phyloP scores from a whole-genome alignment of 371 early-diverging fungal species.

The Lichtheimia ramosa region DNA sequence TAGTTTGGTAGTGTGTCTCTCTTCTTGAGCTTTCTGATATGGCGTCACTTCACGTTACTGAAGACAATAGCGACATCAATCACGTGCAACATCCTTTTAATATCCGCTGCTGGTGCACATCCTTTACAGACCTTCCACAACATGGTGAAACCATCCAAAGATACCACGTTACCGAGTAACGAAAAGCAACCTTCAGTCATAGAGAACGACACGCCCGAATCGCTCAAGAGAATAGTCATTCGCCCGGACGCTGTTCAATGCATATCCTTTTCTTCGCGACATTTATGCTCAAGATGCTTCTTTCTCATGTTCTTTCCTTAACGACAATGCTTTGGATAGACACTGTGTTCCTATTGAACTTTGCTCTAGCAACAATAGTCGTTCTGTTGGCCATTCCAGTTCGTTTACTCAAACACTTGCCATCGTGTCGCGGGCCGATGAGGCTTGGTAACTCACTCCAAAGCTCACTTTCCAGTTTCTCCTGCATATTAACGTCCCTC shows the following conservation, averaged over 20 bases:
- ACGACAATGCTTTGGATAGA: slow-evolving; percentile 1
- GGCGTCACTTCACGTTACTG: too few relatives aligned
- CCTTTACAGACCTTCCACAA: too few relatives aligned
- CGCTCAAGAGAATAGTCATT: slow-evolving; percentile 7
- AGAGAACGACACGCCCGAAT: neutral
- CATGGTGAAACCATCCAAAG: too few relatives aligned
- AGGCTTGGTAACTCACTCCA: slow-evolving; percentile 26
- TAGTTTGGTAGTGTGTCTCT: too few relatives aligned
- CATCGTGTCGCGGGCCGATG: slow-evolving; percentile 14
- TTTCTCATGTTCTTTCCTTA: slow-evolving; percentile 18
- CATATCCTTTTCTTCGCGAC: slow-evolving; percentile 38
- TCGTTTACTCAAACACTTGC: slow-evolving; percentile 13
- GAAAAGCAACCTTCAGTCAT: neutral
- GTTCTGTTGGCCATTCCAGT: neutral
- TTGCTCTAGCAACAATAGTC: neutral
- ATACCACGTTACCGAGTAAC: too few relatives aligned
- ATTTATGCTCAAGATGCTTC: neutral
- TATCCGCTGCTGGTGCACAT: too few relatives aligned
- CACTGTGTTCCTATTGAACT: slow-evolving; percentile 29
- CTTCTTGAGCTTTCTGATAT: too few relatives aligned
- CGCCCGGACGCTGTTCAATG: slow-evolving; percentile 27
- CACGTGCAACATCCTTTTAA: too few relatives aligned
- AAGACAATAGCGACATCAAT: too few relatives aligned
- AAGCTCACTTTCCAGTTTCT: neutral
- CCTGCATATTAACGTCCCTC: neutral